phyloP scores from a whole-genome alignment of 345 rosid genomes.

The Eucalyptus urophylla region DNA sequence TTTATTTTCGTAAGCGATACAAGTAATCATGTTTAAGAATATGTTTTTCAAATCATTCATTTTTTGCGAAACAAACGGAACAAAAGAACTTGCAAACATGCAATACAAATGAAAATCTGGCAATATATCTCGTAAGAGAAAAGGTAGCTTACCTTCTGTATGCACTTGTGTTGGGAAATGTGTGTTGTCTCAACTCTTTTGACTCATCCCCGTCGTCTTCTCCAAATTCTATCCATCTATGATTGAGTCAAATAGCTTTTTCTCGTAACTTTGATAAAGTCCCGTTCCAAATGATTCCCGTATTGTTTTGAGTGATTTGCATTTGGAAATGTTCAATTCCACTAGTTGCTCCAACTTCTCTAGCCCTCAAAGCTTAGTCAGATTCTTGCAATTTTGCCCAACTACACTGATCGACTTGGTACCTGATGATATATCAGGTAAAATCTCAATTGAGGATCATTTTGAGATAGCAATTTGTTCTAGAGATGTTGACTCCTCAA shows the following conservation, averaged over 20 bases:
- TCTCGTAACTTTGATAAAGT: not conserved
- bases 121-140: not conserved
- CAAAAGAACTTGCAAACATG: not conserved
- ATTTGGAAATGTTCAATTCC: not conserved
- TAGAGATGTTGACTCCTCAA: not conserved
- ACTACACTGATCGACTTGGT: not conserved
- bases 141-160: not conserved
- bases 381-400: not conserved
- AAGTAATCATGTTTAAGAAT: not conserved
- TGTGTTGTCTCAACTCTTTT: not conserved
- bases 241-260: not conserved
- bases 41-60: not conserved
- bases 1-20: not conserved
- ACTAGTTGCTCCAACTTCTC: not conserved
- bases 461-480: not conserved
- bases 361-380: not conserved
- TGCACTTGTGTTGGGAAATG: not conserved
- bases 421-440: not conserved
- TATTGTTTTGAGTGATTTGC: not conserved
- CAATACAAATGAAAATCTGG: not conserved
- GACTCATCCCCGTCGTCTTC: not conserved
- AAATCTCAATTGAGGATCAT: not conserved
- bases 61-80: not conserved
- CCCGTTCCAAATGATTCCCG: not conserved
- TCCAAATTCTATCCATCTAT: not conserved